Evolutionary conservation across 164 flowering plant species (phyloP), one percentile per base, ranked within the genome.

Genomic region (Aristolochia fimbriata): DNA sequence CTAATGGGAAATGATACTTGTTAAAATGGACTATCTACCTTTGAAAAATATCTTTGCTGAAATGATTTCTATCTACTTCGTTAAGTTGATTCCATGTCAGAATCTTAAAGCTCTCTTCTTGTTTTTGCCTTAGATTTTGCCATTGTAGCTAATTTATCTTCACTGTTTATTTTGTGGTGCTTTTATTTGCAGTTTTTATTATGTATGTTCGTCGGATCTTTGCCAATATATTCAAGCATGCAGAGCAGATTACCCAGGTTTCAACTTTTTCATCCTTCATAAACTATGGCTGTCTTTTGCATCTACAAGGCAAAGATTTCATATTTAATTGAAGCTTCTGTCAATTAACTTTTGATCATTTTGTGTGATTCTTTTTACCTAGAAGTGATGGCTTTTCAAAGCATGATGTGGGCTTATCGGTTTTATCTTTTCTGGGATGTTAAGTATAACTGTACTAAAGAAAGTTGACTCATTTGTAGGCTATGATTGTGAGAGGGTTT

Each of bases 161-260:
- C 19, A 23, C 48, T 60, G 67, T 47, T 50, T 64, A 27, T 47
- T 51, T 21, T 7, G 47, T 8, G 48, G 24, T 22, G 50, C 10
- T 14, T 57, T 65, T 52, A 6, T 57, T 68, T 86, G 85, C 94
- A 93, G 96, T 90, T 73, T 81, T 86, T 67, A 65, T 84, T 57
- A 71, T 78, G 57, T 90, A 84, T 64, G 71, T 90, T 13, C 81
- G 83, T 4, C 80, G 92, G 59, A 85, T 93, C 71, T 86, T 88
- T 77, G 85, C 78, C 73, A 93, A 90, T 67, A 83, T 93, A 47
- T 90, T 85, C 60, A 78, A 67, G 80, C 95, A 93, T 64, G 94
- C 99, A 15, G 92, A 84, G 76, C 86, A 93, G 70, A 90, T 93
- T 49, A 77, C 97, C 21, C 96, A 93, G 97, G 99, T 92, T 62